Conservation (phyloP, 768 basidiomycete species). For the Panaeolus cyanescens region DNA sequence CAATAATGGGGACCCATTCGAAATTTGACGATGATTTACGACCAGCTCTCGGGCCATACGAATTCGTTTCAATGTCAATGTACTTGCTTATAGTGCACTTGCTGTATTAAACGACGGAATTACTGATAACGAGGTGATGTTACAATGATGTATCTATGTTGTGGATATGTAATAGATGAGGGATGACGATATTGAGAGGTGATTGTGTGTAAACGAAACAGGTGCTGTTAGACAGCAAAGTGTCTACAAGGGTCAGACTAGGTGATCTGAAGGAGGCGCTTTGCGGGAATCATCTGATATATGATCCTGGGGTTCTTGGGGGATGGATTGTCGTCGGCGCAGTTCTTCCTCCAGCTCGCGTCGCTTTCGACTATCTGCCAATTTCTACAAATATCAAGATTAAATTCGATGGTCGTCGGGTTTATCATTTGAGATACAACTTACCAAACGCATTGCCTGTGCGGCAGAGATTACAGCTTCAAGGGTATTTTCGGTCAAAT, state of each 20-base stretch:
- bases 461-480: slow-evolving; percentile 59
- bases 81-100: background rate
- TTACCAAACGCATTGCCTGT: slow-evolving; percentile 60
- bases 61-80: background rate
- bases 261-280: slow-evolving; percentile 21
- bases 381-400: slow-evolving; percentile 38
- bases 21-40: background rate
- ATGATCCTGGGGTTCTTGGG: slow-evolving; percentile 27
- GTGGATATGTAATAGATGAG: background rate
- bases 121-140: too few species aligned
- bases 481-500: slow-evolving; percentile 69
- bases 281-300: background rate
- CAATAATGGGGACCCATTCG: background rate
- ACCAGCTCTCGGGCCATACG: background rate
- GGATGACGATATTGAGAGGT: background rate
- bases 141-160: background rate
- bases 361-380: slow-evolving; percentile 51
- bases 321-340: slow-evolving; percentile 26
- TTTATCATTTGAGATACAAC: slow-evolving; percentile 28
- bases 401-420: slow-evolving; percentile 19
- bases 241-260: slow-evolving; percentile 21
- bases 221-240: slow-evolving; percentile 10
- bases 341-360: slow-evolving; percentile 44
- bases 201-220: background rate
- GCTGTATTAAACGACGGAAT: slow-evolving; percentile 5